Conservation (phyloP, 805 yeast species). For the Sugiyamaella valdiviana region DNA sequence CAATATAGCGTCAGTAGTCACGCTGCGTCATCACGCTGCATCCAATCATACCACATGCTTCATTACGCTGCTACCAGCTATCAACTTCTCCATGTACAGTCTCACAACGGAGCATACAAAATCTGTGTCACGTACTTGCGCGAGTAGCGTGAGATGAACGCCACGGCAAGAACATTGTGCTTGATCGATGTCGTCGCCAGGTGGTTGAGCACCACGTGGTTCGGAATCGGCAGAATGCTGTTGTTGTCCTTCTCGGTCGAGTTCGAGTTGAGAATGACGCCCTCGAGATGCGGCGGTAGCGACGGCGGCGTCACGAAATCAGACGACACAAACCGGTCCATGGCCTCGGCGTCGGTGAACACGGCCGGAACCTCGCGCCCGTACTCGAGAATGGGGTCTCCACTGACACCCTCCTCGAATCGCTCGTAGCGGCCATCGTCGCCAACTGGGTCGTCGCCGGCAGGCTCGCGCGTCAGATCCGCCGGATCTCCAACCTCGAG, state of each 20-base stretch:
- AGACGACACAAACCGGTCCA: slow-evolving; percentile 34
- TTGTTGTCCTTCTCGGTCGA: slow-evolving; percentile 75
- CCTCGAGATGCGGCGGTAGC: slow-evolving; percentile 92
- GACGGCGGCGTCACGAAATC: slow-evolving; percentile 81
- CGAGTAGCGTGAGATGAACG: slow-evolving; percentile 82
- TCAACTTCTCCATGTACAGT: too few relatives aligned
- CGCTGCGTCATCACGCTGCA: too few relatives aligned
- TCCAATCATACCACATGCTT: neutral
- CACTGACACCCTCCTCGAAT: slow-evolving; percentile 55
- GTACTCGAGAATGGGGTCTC: slow-evolving; percentile 34
- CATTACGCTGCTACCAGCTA: neutral
- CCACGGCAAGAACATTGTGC: slow-evolving; percentile 89
- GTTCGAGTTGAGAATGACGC: slow-evolving; percentile 72
- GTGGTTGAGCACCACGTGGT: slow-evolving; percentile 89
- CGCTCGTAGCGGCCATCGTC: slow-evolving; percentile 43
- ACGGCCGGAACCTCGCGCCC: slow-evolving; percentile 38
- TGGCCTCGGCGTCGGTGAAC: slow-evolving; percentile 40
- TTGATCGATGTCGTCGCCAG: slow-evolving; percentile 91
- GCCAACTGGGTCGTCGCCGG: neutral
- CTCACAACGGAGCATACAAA: slow-evolving; percentile 77
- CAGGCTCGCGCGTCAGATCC: slow-evolving; percentile 3
- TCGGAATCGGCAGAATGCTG: slow-evolving; percentile 87
- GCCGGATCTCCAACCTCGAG: slow-evolving; percentile 35
- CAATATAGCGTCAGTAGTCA: too few relatives aligned
- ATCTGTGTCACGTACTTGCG: slow-evolving; percentile 89